phyloP scores from a whole-genome alignment of 2,329 filamentous ascomycete species.

The Blumeriella jaapii region DNA sequence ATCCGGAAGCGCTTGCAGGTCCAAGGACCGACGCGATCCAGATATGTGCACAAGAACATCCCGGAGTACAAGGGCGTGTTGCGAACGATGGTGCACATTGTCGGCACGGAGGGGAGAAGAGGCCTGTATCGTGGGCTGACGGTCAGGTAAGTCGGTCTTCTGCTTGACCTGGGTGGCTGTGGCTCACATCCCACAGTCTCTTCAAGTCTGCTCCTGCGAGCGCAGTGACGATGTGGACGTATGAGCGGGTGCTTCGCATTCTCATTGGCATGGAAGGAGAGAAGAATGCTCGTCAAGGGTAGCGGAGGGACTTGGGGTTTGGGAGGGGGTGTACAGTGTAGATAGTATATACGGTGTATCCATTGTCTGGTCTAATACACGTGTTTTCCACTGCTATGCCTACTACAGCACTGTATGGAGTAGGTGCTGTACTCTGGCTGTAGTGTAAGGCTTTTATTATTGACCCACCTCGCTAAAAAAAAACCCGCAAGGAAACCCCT shows the following conservation, averaged over 20 bases:
- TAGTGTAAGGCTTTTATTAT: too few relatives aligned
- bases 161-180: not conserved
- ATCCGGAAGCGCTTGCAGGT: conserved; percentile 91
- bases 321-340: too few relatives aligned
- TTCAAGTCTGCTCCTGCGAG: conserved; percentile 82
- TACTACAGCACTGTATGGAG: too few relatives aligned
- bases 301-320: too few relatives aligned
- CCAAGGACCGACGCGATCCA: conserved; percentile 71
- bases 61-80: conserved; percentile 65
- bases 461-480: too few relatives aligned
- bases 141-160: conserved; percentile 39
- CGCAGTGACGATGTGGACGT: conserved; percentile 69
- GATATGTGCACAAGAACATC: conserved; percentile 79
- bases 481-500: too few relatives aligned
- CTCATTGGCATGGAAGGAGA: conserved; percentile 21
- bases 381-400: too few relatives aligned
- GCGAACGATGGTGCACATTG: conserved; percentile 54
- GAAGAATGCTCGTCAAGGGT: not conserved
- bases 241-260: conserved; percentile 45
- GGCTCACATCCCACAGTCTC: conserved; percentile 36
- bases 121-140: conserved; percentile 81
- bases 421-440: too few relatives aligned
- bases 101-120: conserved; percentile 60
- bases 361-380: too few relatives aligned
- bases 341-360: too few relatives aligned